A percentile compares a stretch with the other conserved stretches of the same genome.
Conservation (phyloP, 805 yeast species). For the Yamadazyma endophytica region DNA sequence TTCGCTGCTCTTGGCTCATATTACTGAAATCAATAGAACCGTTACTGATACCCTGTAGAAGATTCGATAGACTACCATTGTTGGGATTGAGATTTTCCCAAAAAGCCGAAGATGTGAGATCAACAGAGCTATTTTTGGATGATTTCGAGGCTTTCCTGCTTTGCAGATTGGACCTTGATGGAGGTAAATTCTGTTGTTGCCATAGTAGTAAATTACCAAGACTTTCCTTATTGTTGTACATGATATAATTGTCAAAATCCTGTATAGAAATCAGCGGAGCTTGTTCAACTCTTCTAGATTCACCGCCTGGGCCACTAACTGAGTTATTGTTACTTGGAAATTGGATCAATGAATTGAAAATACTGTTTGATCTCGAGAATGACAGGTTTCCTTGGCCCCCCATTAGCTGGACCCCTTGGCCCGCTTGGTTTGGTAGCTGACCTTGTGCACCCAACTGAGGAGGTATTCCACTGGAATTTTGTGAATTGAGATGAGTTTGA, state of each 20-base stretch:
- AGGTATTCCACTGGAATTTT: too few species aligned
- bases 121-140: constrained; percentile 23
- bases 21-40: constrained; percentile 35
- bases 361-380: constrained; percentile 33
- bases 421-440: constrained; percentile 2
- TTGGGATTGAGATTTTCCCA: constrained; percentile 21
- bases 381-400: constrained; percentile 5
- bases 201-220: constrained; percentile 26
- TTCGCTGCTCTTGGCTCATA: constrained; percentile 37
- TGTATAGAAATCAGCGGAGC: constrained; percentile 15
- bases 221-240: constrained; percentile 21
- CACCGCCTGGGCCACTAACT: constrained; percentile 20
- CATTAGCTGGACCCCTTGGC: too few species aligned
- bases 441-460: constrained; percentile 11
- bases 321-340: constrained; percentile 33
- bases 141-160: constrained; percentile 15
- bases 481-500: too few species aligned
- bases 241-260: constrained; percentile 27
- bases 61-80: constrained; percentile 24
- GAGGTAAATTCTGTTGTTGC: constrained; percentile 16
- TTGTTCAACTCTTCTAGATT: constrained; percentile 9
- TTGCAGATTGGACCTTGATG: constrained; percentile 13
- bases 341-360: constrained; percentile 36
- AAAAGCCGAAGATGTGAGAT: constrained; percentile 15
- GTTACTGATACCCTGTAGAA: constrained; percentile 29